Evolutionary conservation across 2,329 filamentous ascomycete species (phyloP), one percentile per base, ranked within the genome.

Genomic region (Dendryphion nanum): DNA sequence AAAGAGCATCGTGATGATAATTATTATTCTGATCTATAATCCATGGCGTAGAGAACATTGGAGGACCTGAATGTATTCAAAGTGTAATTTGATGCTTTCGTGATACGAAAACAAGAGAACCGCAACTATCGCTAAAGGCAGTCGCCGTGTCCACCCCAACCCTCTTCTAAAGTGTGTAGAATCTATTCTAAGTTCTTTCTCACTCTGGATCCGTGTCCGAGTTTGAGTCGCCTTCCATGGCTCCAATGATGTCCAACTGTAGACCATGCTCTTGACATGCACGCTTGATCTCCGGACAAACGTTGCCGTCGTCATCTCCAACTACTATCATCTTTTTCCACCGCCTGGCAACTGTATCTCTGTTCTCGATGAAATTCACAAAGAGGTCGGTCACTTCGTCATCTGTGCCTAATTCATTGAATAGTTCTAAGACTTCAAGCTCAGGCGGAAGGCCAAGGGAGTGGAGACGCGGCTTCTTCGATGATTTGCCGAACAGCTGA

Each of bases 241-340:
- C 53, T 81, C 12, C 81, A 83, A 53, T 86, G 77, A 61, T 47
- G 17, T 58, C 50, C 28, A 61, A 36, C 18, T 49, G 42, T 34
- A 60, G 16, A 2, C 45, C 48, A 3, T 47, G 46, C 4, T 33
- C 30, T 17, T 52, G 53, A 24, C 57, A 60, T 4, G 47, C 49
- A 17, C 54, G 42, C 34, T 58, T 59, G 15, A 59, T 50, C 6
- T 44, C 50, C 8, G 30, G 42, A 2, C 52, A 42, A 3, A 61
- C 48, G n/a, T n/a, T n/a, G 6, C 45, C 44, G 2, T 51, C 35
- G n/a, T 59, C 53, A 4, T 51, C 55, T 12, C 57, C 58, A 0
- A 55, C 51, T 2, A 55, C 53, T 1, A 61, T 41, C 44, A 61
- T 41, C 6, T 33, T 54, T 31, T 52, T 50, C 48, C 53, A 50